Conservation (phyloP, 495 filamentous ascomycete genomes). For the Podospora pseudopauciseta region DNA sequence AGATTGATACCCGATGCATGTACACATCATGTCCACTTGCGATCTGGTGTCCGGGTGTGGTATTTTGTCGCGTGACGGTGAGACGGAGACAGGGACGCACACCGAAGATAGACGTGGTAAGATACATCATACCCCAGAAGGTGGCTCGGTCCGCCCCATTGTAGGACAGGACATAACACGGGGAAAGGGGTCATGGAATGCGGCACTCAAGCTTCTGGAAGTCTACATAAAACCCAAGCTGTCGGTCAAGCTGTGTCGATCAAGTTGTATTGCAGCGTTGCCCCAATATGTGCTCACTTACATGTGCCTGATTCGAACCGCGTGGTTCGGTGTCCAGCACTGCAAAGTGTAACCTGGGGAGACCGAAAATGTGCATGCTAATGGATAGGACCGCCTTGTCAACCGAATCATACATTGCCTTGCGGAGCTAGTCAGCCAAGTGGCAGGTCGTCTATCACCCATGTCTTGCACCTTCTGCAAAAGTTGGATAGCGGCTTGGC, state of each 20-base stretch:
- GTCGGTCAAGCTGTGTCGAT: background rate
- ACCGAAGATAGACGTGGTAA: too few species aligned
- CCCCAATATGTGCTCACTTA: background rate
- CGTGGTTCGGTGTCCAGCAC: background rate
- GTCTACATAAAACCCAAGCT: background rate
- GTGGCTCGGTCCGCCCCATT: background rate
- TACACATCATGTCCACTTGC: background rate
- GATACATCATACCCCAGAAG: too few species aligned
- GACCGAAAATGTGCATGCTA: too few species aligned
- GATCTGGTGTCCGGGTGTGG: background rate
- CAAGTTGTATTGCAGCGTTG: background rate
- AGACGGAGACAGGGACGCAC: background rate
- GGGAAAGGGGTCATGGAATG: background rate
- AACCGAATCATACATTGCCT: background rate
- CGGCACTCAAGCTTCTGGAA: background rate
- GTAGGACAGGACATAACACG: background rate
- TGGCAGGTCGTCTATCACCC: background rate
- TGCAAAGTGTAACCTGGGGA: background rate
- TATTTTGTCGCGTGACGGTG: background rate
- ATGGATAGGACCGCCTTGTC: too few species aligned
- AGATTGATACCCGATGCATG: background rate
- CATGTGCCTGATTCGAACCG: background rate
- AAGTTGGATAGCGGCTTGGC: conserved; percentile 6
- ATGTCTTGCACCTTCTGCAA: background rate
- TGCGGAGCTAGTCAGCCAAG: background rate